Conservation (phyloP, 1,139 yeast species). For the Pichia sp. region DNA sequence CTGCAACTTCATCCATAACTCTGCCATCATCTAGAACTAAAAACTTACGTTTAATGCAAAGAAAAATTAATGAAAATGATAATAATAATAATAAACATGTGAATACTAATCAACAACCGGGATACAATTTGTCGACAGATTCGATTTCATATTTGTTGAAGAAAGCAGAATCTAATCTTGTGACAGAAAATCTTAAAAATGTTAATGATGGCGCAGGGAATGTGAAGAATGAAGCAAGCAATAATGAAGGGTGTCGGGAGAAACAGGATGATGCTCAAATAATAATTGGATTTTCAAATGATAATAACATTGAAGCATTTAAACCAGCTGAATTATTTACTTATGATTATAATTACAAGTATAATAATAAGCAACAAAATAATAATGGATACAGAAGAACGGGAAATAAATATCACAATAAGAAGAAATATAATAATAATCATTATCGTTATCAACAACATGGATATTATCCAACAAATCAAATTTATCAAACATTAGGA, state of each 20-base stretch:
- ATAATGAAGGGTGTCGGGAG: not conserved
- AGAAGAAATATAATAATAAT: not conserved
- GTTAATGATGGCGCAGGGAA: slow-evolving; percentile 12
- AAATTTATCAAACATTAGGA: not conserved
- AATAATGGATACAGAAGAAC: not conserved
- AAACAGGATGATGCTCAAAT: not conserved
- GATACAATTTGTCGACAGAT: not conserved
- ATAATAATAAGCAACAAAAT: not conserved
- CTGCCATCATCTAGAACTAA: not conserved
- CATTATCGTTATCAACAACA: slow-evolving; percentile 1
- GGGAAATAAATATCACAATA: not conserved
- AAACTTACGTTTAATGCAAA: slow-evolving; percentile 16
- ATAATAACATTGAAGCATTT: not conserved
- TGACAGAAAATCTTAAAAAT: slow-evolving; percentile 18
- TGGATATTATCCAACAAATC: slow-evolving; percentile 1
- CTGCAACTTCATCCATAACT: not conserved
- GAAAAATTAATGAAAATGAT: slow-evolving; percentile 2
- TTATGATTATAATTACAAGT: not conserved
- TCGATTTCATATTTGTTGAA: slow-evolving; percentile 12
- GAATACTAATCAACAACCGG: not conserved
- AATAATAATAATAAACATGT: too few relatives aligned
- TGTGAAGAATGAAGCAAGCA: not conserved
- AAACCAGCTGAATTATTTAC: not conserved
- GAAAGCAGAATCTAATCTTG: slow-evolving; percentile 18
- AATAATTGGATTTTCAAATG: not conserved